phyloP scores from a whole-genome alignment of 805 yeast species.

The Candida stauntonica region DNA sequence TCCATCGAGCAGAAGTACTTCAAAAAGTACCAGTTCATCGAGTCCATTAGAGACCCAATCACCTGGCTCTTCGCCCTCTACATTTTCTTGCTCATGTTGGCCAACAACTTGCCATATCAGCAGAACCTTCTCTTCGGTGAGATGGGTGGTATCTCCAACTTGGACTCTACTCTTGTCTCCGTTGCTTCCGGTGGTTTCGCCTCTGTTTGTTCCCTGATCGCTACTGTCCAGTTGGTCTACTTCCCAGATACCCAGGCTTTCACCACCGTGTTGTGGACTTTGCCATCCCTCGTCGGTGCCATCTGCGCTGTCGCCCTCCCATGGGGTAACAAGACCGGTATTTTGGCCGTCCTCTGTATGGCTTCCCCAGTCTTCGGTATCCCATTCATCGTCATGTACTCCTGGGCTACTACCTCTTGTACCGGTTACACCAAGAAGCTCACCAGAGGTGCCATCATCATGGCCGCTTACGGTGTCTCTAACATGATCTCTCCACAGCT shows the following conservation, averaged over 20 bases:
- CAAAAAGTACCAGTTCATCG: conserved; percentile 39
- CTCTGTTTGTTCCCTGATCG: conserved; percentile 35
- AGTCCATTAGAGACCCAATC: conserved; percentile 41
- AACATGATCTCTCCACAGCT: conserved; percentile 55
- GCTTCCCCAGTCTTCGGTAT: conserved; percentile 44
- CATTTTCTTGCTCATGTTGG: conserved; percentile 42
- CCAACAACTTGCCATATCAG: conserved; percentile 51
- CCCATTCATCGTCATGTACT: conserved; percentile 35
- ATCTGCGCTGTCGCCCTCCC: conserved; percentile 42
- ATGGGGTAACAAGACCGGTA: conserved; percentile 40
- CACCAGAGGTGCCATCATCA: conserved; percentile 40
- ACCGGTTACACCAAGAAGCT: conserved; percentile 50
- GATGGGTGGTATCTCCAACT: conserved; percentile 40
- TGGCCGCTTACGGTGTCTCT: conserved; percentile 44
- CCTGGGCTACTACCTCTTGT: conserved; percentile 32
- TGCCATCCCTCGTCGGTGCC: conserved; percentile 43
- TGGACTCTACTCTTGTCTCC: conserved; percentile 47
- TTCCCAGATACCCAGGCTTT: conserved; percentile 37
- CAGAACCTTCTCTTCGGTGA: conserved; percentile 44
- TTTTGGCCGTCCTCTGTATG: conserved; percentile 43
- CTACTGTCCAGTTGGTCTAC: conserved; percentile 32
- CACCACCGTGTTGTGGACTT: conserved; percentile 34
- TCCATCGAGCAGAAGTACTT: conserved; percentile 41
- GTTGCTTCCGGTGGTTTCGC: conserved; percentile 52
- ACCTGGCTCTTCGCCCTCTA: conserved; percentile 31